Base-by-base conservation (phyloP, 2,329 filamentous ascomycete genomes). In the Claviceps arundinis region DNA sequence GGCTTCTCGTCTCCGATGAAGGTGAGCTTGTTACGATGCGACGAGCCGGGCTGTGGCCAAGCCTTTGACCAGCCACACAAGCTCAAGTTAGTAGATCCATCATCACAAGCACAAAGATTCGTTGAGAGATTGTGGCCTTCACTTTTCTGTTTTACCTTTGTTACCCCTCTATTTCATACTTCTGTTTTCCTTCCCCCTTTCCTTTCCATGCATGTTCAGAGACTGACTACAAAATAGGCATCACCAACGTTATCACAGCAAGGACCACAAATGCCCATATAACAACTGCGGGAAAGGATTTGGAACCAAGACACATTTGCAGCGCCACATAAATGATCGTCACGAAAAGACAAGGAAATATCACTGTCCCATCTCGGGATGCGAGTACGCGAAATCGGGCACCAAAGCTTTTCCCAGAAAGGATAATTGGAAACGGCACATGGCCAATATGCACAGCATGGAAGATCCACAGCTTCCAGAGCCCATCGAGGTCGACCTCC, bases 371-470 rank as follows among this genome's bases (percentile, higher is more conserved):
- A 70, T 77, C 4, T 68, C 67, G 2, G 71, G 71, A 6, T 82
- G 78, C 58, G 69, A 74, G 5, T 81, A 78, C 59, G 80, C 76
- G n/a, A 72, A 70, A 52, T 61, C 67, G 16, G 78, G 78, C 8
- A 76, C 77, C 51, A 80, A 78, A 56, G 76, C 74, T 0, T 82
- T 82, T 56, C 77, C 78, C 1, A 68, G 78, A 50, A 82, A 81
- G 59, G 78, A 81, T 59, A 81, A 82, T 62, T 81, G 78, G 78
- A 74, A 77, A 58, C 67, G 78, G 52, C 78, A 82, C 60, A 81
- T 82, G 77, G 68, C 72, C 38, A 81, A 80, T 62, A 81, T 80
- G 57, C 78, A 82, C 57, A 64, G 71, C 38, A 62, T 73, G 54
- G 70, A 73, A 49, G 63, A 67, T 47, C 57, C 58, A 47, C 53